Conservation (phyloP, 805 yeast species). For the Ogataea trehaloabstinens region DNA sequence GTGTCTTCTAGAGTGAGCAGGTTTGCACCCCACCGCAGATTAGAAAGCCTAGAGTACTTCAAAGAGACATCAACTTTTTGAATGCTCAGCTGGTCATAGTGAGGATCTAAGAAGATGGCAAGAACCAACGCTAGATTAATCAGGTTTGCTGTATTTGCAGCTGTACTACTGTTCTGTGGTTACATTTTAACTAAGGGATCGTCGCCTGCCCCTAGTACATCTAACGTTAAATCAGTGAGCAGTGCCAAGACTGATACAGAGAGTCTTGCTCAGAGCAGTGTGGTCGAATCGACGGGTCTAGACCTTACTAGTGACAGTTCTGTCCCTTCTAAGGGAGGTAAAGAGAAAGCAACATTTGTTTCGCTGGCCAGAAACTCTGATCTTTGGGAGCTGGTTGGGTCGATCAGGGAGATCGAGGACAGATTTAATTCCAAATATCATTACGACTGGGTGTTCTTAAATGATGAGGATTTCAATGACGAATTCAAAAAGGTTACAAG, state of each 20-base stretch:
- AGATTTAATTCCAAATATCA: slow-evolving; percentile 77
- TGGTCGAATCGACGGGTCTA: slow-evolving; percentile 8
- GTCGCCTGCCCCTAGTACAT: slow-evolving; percentile 17
- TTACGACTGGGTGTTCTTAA: slow-evolving; percentile 94
- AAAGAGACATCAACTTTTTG: too few species aligned
- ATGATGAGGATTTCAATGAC: slow-evolving; percentile 80
- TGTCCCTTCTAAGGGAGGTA: slow-evolving; percentile 21
- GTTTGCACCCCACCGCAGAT: too few species aligned
- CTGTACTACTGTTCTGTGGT: slow-evolving; percentile 45
- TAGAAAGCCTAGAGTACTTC: too few species aligned
- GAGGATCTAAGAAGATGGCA: too few species aligned
- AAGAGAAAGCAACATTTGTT: slow-evolving; percentile 76
- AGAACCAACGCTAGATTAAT: slow-evolving; percentile 48
- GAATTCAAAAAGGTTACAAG: slow-evolving; percentile 72
- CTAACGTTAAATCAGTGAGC: neutral
- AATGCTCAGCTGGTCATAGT: too few species aligned
- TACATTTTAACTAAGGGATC: slow-evolving; percentile 49
- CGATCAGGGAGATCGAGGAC: slow-evolving; percentile 82
- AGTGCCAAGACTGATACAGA: neutral
- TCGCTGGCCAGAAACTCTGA: slow-evolving; percentile 79
- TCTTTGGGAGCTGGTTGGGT: slow-evolving; percentile 54
- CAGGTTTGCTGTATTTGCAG: slow-evolving; percentile 47
- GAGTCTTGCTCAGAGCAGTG: neutral
- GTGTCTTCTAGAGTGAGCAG: too few species aligned
- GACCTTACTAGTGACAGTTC: slow-evolving; percentile 11